These are phyloP conservation scores for Ceratocystis colombiana DNA, from an alignment of 2,329 filamentous ascomycete species.

Conservation along the genomic window DNA sequence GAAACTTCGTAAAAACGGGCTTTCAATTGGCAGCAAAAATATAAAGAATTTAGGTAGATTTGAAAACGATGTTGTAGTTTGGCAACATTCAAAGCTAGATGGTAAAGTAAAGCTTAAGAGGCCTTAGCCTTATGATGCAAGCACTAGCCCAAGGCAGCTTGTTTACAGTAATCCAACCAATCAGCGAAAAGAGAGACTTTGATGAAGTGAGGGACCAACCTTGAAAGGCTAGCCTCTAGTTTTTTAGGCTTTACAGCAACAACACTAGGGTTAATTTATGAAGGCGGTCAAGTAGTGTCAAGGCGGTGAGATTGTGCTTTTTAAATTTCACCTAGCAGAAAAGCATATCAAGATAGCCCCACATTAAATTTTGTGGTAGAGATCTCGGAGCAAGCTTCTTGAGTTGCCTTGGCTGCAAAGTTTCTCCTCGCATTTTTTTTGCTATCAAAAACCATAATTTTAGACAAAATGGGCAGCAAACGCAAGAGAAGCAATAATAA, in stretches of 20 bases:
- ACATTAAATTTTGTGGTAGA: slow-evolving; percentile 22
- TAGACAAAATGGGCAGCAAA: slow-evolving; percentile 23
- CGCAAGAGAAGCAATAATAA: slow-evolving; percentile 24
- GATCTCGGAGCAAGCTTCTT: neutral
- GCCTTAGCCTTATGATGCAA: slow-evolving; percentile 11
- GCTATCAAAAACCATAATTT: neutral
- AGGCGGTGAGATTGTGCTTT: neutral
- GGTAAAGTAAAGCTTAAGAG: neutral
- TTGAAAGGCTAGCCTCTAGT: neutral
- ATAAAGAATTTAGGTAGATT: no score
- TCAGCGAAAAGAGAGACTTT: neutral
- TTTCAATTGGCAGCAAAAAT: no score
- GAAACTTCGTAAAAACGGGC: no score
- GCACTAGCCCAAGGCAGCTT: neutral
- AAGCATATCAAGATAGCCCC: slow-evolving; percentile 9
- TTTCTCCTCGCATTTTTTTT: neutral
- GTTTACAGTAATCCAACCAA: neutral
- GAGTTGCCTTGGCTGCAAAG: neutral
- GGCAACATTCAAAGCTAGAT: neutral
- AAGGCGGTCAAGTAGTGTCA: neutral
- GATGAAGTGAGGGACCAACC: neutral
- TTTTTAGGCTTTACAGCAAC: neutral
- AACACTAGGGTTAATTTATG: neutral
- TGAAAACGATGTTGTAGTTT: neutral
- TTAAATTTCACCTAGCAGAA: slow-evolving; percentile 1